Base-by-base conservation (phyloP, 2,329 filamentous ascomycete genomes). In the Zymoseptoria crescenta region DNA sequence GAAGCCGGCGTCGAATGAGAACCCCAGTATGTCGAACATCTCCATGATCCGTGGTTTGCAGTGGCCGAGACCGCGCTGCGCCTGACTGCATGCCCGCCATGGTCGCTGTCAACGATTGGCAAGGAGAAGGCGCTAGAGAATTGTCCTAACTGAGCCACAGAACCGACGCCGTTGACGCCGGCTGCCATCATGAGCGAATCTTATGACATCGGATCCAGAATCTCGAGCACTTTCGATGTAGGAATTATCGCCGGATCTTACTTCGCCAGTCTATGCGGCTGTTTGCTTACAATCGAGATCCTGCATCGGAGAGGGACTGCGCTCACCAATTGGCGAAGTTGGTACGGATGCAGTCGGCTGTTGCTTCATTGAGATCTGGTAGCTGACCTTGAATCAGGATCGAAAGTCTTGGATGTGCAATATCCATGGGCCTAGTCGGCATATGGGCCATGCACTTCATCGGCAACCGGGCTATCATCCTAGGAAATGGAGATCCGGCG, bases 201-300 rank as follows among this genome's bases (percentile, higher is more conserved):
- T 19, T 60, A 57, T 28, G 20, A n/a, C 13, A 28, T 51, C 28
- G 60, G 60, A 20, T 58, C 58, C 24, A 41, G 53, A 2, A 72
- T 77, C 21, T 63, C 65, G 1, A 77, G 77, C 59, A 74, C 73
- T 13, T 79, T 77, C 57, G 66, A 72, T n/a, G 63, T 80, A 3
- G 83, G 84, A 48, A 87, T 89, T 66, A 81, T 93, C 10, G 80
- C 86, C 24, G 79, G 90, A 8, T 87, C 85, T 1, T 87, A 83
- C 66, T 74, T 87, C 50, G 79, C 87, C 64, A 94, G 90, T 69
- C 84, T 88, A 62, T 77, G 89, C 64, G 91, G 91, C 62, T 87
- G 89, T 54, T 81, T 84, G 55, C 90, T 90, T 3, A 92, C 91
- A 0, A 79, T 96, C 30, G 91, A 96, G 73, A 77, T 96, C 59